Conservation (phyloP, 2,329 filamentous ascomycete species). For the Hansfordia pulvinata region DNA sequence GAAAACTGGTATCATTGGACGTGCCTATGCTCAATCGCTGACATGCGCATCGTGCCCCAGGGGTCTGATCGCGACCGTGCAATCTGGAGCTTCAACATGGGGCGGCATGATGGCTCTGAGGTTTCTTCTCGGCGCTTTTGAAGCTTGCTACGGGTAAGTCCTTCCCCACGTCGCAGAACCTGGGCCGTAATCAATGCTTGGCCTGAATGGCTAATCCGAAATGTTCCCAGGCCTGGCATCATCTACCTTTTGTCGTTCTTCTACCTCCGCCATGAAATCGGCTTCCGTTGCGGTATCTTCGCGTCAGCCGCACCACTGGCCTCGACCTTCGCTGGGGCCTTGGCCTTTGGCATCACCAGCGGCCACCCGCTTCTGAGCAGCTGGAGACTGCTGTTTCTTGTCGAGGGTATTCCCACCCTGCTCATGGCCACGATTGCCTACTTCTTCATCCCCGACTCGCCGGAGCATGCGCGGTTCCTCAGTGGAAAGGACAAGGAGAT, state of each 20-base stretch:
- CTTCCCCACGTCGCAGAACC: too few relatives aligned
- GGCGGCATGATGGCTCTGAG: constrained; percentile 41
- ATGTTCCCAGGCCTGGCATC: constrained; percentile 6
- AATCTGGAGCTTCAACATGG: constrained; percentile 52
- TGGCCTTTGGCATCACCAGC: constrained; percentile 68
- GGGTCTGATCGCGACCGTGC: constrained; percentile 67
- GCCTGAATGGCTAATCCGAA: neutral
- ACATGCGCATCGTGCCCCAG: constrained; percentile 52
- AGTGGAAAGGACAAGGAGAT: constrained; percentile 52
- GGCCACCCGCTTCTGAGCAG: constrained; percentile 60
- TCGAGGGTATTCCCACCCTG: constrained; percentile 77
- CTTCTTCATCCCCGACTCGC: constrained; percentile 64
- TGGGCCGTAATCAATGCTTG: neutral
- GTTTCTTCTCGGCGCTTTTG: constrained; percentile 41
- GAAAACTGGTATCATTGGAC: neutral
- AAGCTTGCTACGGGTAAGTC: too few relatives aligned
- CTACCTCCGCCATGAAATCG: too few relatives aligned
- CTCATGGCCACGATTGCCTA: constrained; percentile 62
- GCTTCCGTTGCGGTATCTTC: too few relatives aligned
- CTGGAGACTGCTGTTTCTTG: constrained; percentile 74
- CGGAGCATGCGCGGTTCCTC: constrained; percentile 50
- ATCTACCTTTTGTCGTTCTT: constrained; percentile 4
- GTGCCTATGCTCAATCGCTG: neutral
- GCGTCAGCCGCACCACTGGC: constrained; percentile 67
- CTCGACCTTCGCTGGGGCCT: constrained; percentile 65